Evolutionary conservation across 164 flowering plant genomes (phyloP).

Genomic region (Akebia trifoliata): DNA sequence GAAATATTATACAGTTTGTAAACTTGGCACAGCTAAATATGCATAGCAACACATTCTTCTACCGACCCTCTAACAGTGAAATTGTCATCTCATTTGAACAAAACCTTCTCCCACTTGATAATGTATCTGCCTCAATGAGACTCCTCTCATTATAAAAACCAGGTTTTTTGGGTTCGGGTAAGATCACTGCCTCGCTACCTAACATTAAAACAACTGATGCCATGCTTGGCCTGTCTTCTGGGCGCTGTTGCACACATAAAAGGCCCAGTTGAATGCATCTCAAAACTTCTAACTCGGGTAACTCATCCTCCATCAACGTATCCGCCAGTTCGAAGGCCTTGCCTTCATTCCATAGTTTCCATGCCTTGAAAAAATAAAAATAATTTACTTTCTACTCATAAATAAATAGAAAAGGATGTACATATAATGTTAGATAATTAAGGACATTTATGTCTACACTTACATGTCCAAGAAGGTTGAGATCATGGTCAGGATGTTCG

Average conservation of each 20-base stretch:
- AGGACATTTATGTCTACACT: background rate
- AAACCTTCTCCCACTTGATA: too few relatives aligned
- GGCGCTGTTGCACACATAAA: constrained; percentile 24
- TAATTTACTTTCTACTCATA: background rate
- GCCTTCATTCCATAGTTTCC: constrained; percentile 24
- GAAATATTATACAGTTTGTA: too few relatives aligned
- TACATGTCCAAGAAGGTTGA: constrained; percentile 10
- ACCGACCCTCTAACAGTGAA: too few relatives aligned
- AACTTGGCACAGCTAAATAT: too few relatives aligned
- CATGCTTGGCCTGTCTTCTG: constrained; percentile 32
- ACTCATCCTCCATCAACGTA: constrained; percentile 2
- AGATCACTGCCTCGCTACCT: constrained; percentile 18
- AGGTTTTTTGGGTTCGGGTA: too few relatives aligned
- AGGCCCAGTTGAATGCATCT: constrained; percentile 23
- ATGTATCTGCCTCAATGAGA: background rate
- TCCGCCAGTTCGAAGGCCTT: constrained; percentile 14
- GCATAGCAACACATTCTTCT: too few relatives aligned
- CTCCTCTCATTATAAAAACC: constrained; percentile 17
- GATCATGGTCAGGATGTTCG: background rate
- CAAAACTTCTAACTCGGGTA: constrained; percentile 4
- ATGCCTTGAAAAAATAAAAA: constrained; percentile 18
- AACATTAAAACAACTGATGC: constrained; percentile 27
- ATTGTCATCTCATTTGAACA: too few relatives aligned
- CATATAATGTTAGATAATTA: background rate
- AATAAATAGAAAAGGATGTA: background rate